A percentile compares a stretch with the other conserved stretches of the same genome.
phyloP scores from a whole-genome alignment of 345 rosid genomes.

The Eucalyptus marginata region DNA sequence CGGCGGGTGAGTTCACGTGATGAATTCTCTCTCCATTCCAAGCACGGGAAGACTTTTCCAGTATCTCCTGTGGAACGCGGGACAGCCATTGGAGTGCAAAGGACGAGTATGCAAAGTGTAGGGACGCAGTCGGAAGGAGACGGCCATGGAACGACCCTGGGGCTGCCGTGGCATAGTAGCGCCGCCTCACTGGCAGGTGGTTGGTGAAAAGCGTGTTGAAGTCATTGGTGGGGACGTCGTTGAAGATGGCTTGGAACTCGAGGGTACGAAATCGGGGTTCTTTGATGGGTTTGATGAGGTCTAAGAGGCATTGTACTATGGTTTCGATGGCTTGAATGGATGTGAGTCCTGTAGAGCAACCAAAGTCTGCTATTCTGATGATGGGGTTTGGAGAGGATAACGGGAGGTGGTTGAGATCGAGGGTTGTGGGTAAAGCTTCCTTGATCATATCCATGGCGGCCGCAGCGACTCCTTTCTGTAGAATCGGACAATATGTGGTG shows the following conservation, averaged over 20 bases:
- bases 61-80: not conserved
- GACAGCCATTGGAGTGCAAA: not conserved
- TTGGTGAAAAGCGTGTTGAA: not conserved
- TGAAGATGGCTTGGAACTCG: not conserved
- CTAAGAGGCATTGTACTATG: not conserved
- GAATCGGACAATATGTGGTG: not conserved
- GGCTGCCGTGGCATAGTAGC: not conserved
- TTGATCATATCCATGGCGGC: not conserved
- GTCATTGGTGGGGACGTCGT: not conserved
- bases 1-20: not conserved
- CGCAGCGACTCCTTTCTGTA: not conserved
- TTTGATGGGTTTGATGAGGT: not conserved
- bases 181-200: not conserved
- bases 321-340: not conserved
- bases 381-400: not conserved
- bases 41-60: not conserved
- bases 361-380: not conserved
- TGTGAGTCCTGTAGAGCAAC: not conserved
- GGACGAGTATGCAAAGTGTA: not conserved
- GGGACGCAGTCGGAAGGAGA: not conserved
- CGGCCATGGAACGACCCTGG: not conserved
- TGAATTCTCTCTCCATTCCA: conserved; percentile 4
- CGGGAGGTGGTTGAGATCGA: not conserved
- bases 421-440: not conserved
- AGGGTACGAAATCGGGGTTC: not conserved